Conservation (phyloP, 2,329 filamentous ascomycete genomes). For the Diplodia scrobiculata region DNA sequence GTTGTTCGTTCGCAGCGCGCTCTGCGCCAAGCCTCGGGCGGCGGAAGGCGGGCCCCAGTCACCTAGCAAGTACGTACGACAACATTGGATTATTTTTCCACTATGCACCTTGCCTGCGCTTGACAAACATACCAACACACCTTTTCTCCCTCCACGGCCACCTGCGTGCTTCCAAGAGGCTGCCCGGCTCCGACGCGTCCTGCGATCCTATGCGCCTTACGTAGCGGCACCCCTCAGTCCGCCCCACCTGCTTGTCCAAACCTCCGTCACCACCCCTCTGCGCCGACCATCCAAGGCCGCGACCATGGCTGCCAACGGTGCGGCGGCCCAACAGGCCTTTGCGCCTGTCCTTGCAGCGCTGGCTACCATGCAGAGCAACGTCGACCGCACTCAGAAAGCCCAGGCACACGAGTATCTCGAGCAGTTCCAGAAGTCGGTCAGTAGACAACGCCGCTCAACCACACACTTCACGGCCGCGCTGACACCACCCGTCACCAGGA, state of each 20-base stretch:
- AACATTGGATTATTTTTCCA: slow-evolving; percentile 28
- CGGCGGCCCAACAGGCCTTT: slow-evolving; percentile 69
- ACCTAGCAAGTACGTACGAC: slow-evolving; percentile 20
- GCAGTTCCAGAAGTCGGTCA: slow-evolving; percentile 95
- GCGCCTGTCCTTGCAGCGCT: slow-evolving; percentile 84
- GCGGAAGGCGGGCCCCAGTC: slow-evolving; percentile 26
- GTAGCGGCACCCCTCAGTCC: slow-evolving; percentile 29
- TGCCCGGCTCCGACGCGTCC: slow-evolving; percentile 10
- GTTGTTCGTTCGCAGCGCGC: slow-evolving; percentile 17
- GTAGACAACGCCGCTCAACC: slow-evolving; percentile 37
- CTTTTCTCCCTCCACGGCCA: background rate
- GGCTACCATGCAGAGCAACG: slow-evolving; percentile 84
- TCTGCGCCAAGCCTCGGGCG: slow-evolving; percentile 19
- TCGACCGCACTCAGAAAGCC: slow-evolving; percentile 78
- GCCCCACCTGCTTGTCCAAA: slow-evolving; percentile 28
- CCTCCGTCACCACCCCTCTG: slow-evolving; percentile 26
- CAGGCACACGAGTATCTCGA: slow-evolving; percentile 90
- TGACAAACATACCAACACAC: slow-evolving; percentile 11
- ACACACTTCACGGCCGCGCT: slow-evolving; percentile 31
- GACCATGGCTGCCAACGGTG: slow-evolving; percentile 69
- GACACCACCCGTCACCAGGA: slow-evolving; percentile 57
- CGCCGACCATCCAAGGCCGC: slow-evolving; percentile 14
- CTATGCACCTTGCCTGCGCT: slow-evolving; percentile 25
- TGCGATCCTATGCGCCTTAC: slow-evolving; percentile 29
- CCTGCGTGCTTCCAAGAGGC: slow-evolving; percentile 7